A percentile compares a stretch with the other conserved stretches of the same genome.
Evolutionary conservation across 2,329 filamentous ascomycete genomes (phyloP).

Genomic region (Leptographium galeiforme): DNA sequence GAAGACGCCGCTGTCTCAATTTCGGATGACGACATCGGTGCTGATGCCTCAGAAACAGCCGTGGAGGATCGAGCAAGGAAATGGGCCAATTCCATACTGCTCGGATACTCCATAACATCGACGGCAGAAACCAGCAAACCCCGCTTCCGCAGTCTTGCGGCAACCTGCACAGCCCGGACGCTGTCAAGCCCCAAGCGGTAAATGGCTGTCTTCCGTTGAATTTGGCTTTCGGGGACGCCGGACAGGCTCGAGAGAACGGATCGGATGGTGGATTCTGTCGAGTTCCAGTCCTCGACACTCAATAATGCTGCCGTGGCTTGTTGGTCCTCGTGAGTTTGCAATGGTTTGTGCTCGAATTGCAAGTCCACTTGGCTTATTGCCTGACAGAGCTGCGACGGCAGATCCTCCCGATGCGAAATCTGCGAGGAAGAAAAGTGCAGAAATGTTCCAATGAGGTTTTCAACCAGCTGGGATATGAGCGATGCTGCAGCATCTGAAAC

Average conservation of each 20-base stretch:
- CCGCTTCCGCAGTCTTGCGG: constrained; percentile 47
- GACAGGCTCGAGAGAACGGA: constrained; percentile 46
- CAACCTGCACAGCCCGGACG: constrained; percentile 73
- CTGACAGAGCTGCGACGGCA: background rate
- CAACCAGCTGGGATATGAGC: background rate
- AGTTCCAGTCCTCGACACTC: constrained; percentile 28
- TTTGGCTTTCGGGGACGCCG: constrained; percentile 29
- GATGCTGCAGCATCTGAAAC: background rate
- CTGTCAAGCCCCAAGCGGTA: constrained; percentile 86
- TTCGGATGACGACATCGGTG: constrained; percentile 1
- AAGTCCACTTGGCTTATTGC: background rate
- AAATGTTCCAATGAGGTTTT: constrained; percentile 7
- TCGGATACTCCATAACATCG: constrained; percentile 58
- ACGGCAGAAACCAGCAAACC: constrained; percentile 49
- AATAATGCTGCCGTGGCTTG: background rate
- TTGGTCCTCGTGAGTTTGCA: background rate
- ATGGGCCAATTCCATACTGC: constrained; percentile 15
- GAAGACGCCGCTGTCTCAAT: background rate
- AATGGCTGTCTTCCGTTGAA: constrained; percentile 55
- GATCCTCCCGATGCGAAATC: constrained; percentile 1
- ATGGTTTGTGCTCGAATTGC: background rate
- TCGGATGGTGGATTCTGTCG: constrained; percentile 38
- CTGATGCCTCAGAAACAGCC: background rate
- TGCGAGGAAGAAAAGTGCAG: constrained; percentile 6
- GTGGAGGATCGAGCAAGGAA: background rate